phyloP scores from a whole-genome alignment of 2,329 filamentous ascomycete species.

The Diaporthe amygdali region DNA sequence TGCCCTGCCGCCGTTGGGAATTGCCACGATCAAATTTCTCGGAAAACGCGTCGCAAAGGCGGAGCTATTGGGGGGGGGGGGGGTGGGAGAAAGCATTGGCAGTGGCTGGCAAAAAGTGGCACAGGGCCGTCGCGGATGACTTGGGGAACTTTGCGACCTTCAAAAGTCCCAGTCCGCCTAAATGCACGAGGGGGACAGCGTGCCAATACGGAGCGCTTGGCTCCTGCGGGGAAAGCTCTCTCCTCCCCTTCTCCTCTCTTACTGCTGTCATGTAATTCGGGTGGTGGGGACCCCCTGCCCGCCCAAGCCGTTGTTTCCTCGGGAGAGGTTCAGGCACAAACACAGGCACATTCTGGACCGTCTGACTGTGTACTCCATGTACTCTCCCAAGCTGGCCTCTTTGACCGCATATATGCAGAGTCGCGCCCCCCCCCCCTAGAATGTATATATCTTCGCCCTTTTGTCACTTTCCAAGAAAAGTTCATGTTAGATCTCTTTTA shows the following conservation, averaged over 20 bases:
- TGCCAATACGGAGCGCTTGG: background rate
- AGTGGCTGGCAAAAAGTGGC: constrained; percentile 20
- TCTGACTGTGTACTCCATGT: background rate
- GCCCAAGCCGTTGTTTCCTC: background rate
- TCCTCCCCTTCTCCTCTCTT: too few relatives aligned
- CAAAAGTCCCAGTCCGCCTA: constrained; percentile 11
- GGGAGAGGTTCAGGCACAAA: background rate
- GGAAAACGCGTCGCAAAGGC: constrained; percentile 20
- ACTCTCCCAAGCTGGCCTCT: background rate
- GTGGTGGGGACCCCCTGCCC: background rate
- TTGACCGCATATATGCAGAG: background rate
- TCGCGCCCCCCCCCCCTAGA: background rate
- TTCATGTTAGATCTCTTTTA: too few relatives aligned
- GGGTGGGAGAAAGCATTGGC: constrained; percentile 13
- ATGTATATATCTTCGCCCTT: background rate
- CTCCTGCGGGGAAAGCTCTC: constrained; percentile 13
- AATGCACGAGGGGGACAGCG: background rate
- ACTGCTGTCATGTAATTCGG: background rate
- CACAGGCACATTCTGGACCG: background rate
- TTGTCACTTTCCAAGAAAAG: background rate
- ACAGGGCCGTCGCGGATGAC: constrained; percentile 11
- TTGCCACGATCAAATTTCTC: constrained; percentile 20
- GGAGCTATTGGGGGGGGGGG: constrained; percentile 12
- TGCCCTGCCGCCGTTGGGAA: constrained; percentile 19
- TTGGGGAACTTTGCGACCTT: constrained; percentile 14